Evolutionary conservation across 768 basidiomycete genomes (phyloP).

Genomic region (Sporobolomyces phaffii): DNA sequence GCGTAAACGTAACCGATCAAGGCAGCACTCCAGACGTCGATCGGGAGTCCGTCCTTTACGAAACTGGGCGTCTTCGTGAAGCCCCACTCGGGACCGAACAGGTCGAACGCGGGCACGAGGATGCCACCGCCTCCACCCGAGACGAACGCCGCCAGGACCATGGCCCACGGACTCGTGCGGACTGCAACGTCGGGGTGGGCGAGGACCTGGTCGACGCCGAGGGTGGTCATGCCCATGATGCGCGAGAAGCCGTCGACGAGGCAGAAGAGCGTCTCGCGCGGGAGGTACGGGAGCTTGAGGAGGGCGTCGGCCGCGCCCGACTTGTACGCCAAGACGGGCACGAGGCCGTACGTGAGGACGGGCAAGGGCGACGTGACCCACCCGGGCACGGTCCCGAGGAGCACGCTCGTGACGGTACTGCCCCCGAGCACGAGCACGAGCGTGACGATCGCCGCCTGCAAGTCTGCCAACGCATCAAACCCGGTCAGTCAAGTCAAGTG

Average conservation of each 20-base stretch:
- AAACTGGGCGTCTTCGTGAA: conserved; percentile 27
- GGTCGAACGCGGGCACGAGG: conserved; percentile 28
- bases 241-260: conserved; percentile 39
- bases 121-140: conserved; percentile 35
- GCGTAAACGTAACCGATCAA: conserved; percentile 39
- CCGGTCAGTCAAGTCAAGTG: neutral
- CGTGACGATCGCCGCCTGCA: conserved; percentile 36
- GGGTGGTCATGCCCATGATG: conserved; percentile 38
- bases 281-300: conserved; percentile 33
- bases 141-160: conserved; percentile 32
- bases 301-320: conserved; percentile 13
- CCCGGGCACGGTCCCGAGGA: conserved; percentile 31
- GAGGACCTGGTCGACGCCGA: conserved; percentile 39
- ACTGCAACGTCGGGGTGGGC: conserved; percentile 33
- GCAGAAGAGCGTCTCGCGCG: conserved; percentile 37
- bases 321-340: conserved; percentile 34
- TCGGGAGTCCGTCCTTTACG: conserved; percentile 24
- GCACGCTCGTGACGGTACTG: conserved; percentile 22
- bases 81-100: conserved; percentile 33
- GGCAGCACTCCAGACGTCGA: conserved; percentile 37
- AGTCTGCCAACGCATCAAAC: neutral
- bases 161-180: conserved; percentile 30
- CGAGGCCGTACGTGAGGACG: conserved; percentile 32
- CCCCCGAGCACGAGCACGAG: conserved; percentile 37
- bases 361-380: conserved; percentile 38